Evolutionary conservation across 371 early-diverging fungal species (phyloP).

Genomic region (Syncephalastrum sp.): DNA sequence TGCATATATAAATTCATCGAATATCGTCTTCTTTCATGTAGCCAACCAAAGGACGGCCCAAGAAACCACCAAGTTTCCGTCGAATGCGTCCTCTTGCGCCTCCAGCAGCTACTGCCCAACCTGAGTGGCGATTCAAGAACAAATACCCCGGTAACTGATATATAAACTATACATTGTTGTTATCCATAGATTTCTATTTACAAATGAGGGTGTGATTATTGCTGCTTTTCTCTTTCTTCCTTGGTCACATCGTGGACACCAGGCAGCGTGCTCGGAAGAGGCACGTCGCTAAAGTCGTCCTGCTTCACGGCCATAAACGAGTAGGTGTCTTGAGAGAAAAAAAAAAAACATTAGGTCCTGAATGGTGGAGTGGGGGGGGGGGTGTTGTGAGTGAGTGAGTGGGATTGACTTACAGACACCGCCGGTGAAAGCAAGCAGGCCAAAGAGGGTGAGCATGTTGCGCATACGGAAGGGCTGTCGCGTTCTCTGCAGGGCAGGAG

Average conservation of each 20-base stretch:
- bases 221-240: conserved; percentile 18
- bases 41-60: conserved; percentile 15
- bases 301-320: conserved; percentile 59
- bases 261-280: conserved; percentile 36
- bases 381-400: conserved; percentile 1
- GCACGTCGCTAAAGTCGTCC: conserved; percentile 62
- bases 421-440: conserved; percentile 48
- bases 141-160: not conserved
- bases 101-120: conserved; percentile 9
- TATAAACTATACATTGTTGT: not conserved
- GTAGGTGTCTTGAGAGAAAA: conserved; percentile 36
- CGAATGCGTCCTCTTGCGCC: conserved; percentile 6
- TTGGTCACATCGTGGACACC: conserved; percentile 36
- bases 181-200: not conserved
- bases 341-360: not conserved
- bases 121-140: conserved; percentile 4
- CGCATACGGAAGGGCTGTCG: conserved; percentile 47
- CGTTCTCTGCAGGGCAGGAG: conserved; percentile 57
- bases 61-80: conserved; percentile 16
- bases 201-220: conserved; percentile 1
- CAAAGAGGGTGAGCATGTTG: conserved; percentile 46
- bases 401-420: conserved; percentile 49
- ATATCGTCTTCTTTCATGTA: not conserved
- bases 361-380: conserved; percentile 1
- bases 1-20: not conserved